Evolutionary conservation across 2,329 filamentous ascomycete genomes (phyloP).

Genomic region (Colletotrichum plurivorum): DNA sequence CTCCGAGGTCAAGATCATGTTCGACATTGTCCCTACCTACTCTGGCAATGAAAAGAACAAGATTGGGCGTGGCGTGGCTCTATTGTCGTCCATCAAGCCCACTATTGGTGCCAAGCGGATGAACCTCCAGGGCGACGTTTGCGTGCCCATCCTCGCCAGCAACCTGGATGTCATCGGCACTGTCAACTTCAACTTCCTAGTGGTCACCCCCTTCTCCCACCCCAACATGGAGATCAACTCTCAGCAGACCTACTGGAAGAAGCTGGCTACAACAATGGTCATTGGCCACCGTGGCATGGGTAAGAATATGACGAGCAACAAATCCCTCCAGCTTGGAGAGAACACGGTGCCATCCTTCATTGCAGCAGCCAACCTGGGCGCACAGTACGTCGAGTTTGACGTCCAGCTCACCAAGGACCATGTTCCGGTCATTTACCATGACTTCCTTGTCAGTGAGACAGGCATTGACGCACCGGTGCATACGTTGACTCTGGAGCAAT

Average conservation of each 20-base stretch:
- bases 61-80: constrained; percentile 88
- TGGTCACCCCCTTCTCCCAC: constrained; percentile 95
- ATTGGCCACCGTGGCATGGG: constrained; percentile 83
- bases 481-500: constrained; percentile 94
- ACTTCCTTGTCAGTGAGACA: constrained; percentile 97
- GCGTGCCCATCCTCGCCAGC: constrained; percentile 89
- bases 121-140: constrained; percentile 91
- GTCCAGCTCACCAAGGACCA: constrained; percentile 99
- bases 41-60: constrained; percentile 90
- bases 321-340: constrained; percentile 93
- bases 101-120: constrained; percentile 88
- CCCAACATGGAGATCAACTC: constrained; percentile 94
- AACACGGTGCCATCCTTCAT: constrained; percentile 98
- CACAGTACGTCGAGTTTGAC: constrained; percentile 82
- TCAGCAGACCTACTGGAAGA: constrained; percentile 96
- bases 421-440: constrained; percentile 98
- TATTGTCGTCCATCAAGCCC: constrained; percentile 88
- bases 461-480: constrained; percentile 98
- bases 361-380: constrained; percentile 92
- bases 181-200: constrained; percentile 96
- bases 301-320: constrained; percentile 88
- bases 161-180: constrained; percentile 92
- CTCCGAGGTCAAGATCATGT: constrained; percentile 87
- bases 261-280: constrained; percentile 88
- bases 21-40: constrained; percentile 97